Percentiles rank a stretch among this genome's conserved stretches.
Evolutionary conservation across 164 flowering plant genomes (phyloP).

Genomic region (Vitis labrusca): DNA sequence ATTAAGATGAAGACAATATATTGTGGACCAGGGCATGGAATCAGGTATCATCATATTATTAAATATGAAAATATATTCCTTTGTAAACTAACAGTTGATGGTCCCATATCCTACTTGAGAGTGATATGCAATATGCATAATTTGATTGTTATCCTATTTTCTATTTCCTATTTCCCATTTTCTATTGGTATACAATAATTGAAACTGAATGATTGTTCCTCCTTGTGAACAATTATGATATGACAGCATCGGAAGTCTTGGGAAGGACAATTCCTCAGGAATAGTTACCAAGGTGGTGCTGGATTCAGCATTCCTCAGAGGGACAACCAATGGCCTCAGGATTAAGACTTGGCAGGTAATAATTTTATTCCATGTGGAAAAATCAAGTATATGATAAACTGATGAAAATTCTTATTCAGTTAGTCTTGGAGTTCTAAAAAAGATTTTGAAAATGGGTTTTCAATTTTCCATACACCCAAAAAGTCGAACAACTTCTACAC

Average conservation of each 20-base stretch:
- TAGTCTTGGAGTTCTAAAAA: no score
- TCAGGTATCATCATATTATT: slow-evolving; percentile 50
- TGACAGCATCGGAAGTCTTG: slow-evolving; percentile 92
- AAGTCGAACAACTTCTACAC: no score
- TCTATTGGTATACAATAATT: neutral
- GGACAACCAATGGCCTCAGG: slow-evolving; percentile 83
- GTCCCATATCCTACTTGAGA: neutral
- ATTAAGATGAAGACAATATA: slow-evolving; percentile 78
- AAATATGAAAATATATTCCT: neutral
- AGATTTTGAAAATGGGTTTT: no score
- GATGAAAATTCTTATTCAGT: no score
- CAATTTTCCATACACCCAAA: no score
- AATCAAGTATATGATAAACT: no score
- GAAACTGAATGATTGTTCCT: neutral
- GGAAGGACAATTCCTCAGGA: slow-evolving; percentile 77
- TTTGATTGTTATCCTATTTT: neutral
- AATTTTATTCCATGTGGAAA: neutral
- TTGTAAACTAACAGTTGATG: neutral
- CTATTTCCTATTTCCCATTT: neutral
- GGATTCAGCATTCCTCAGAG: slow-evolving; percentile 65
- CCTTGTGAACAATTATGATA: slow-evolving; percentile 4
- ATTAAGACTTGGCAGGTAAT: slow-evolving; percentile 98
- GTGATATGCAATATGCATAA: neutral
- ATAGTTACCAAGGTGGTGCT: slow-evolving; percentile 68
- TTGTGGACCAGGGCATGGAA: slow-evolving; percentile 94